phyloP scores from a whole-genome alignment of 208 protist genomes.

The Leishmania amazonensis region DNA sequence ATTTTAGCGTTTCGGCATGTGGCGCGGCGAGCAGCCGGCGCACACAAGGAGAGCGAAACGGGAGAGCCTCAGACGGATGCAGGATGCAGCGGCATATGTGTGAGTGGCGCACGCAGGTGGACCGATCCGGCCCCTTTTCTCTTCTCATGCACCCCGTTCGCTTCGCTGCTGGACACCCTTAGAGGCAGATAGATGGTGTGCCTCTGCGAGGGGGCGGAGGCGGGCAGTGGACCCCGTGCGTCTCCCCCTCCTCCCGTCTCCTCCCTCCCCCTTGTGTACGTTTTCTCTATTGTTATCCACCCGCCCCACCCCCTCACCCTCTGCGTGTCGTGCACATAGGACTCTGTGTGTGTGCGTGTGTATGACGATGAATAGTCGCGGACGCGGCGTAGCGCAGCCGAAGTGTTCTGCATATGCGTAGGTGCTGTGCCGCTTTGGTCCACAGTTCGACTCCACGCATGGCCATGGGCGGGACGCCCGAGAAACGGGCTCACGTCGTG shows the following conservation, averaged over 20 bases:
- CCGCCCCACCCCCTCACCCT: too few relatives aligned
- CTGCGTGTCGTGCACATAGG: too few relatives aligned
- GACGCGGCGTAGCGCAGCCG: not conserved
- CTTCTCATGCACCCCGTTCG: not conserved
- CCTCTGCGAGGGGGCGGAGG: not conserved
- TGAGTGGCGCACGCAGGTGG: not conserved
- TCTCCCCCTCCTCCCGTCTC: not conserved
- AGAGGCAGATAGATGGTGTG: not conserved
- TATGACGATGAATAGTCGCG: not conserved
- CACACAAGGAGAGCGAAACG: not conserved
- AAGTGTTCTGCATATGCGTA: too few relatives aligned
- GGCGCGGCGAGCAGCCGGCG: too few relatives aligned
- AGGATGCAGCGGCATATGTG: not conserved
- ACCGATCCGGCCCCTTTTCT: not conserved
- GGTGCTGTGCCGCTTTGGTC: not conserved
- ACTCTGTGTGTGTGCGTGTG: too few relatives aligned
- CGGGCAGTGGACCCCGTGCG: not conserved
- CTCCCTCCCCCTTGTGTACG: not conserved
- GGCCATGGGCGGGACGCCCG: not conserved
- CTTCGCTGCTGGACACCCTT: not conserved
- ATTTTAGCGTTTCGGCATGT: conserved; percentile 19
- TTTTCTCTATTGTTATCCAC: too few relatives aligned
- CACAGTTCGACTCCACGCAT: not conserved
- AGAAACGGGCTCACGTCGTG: not conserved
- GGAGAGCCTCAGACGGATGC: not conserved